Percentiles rank a stretch among this genome's conserved stretches.
phyloP scores from a whole-genome alignment of 768 basidiomycete species.

The Mycena rebaudengoi region DNA sequence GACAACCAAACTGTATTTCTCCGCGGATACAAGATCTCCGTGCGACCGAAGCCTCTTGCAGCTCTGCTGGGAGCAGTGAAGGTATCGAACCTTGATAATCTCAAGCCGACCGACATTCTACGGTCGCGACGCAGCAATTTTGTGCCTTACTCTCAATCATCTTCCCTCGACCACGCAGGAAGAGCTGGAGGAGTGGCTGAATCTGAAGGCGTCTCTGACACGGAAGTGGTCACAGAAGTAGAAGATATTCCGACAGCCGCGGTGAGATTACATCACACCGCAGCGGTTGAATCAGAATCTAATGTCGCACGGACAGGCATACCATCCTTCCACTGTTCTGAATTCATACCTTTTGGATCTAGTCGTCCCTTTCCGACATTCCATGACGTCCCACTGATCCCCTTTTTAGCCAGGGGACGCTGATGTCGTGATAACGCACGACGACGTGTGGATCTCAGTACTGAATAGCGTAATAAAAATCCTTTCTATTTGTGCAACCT shows the following conservation, averaged over 20 bases:
- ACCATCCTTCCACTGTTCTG: too few species aligned
- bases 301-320: too few species aligned
- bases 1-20: slow-evolving; percentile 16
- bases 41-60: background rate
- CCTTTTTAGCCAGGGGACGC: background rate
- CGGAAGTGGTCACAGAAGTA: too few species aligned
- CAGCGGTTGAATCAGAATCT: too few species aligned
- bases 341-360: too few species aligned
- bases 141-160: too few species aligned
- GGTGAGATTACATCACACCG: too few species aligned
- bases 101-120: background rate
- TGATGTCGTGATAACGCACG: background rate
- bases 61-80: background rate
- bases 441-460: background rate
- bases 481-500: background rate
- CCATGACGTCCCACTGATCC: background rate
- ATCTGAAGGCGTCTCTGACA: too few species aligned
- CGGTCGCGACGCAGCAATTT: background rate
- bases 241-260: too few species aligned
- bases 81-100: background rate
- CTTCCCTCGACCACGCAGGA: too few species aligned
- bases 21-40: slow-evolving; percentile 11
- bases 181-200: too few species aligned
- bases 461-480: background rate
- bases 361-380: background rate